phyloP scores from a whole-genome alignment of 495 filamentous ascomycete species.

The Aspergillus baeticus region DNA sequence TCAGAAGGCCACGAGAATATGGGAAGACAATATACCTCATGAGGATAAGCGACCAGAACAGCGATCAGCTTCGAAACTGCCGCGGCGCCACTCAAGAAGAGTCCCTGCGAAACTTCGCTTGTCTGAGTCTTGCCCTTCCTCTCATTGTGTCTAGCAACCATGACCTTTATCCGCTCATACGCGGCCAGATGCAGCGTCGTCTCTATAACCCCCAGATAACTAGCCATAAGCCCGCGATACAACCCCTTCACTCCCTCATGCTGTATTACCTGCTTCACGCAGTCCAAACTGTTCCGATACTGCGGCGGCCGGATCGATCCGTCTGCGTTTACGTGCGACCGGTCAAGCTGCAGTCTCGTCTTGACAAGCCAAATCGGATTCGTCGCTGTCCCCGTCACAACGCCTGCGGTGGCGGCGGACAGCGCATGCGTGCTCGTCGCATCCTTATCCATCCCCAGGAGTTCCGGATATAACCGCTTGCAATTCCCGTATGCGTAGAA shows the following conservation, averaged over 20 bases:
- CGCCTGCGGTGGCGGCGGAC: slow-evolving; percentile 69
- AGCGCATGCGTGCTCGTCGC: slow-evolving; percentile 69
- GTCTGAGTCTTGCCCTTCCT: slow-evolving; percentile 25
- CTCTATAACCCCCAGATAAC: slow-evolving; percentile 82
- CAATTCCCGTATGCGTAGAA: slow-evolving; percentile 90
- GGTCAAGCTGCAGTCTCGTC: slow-evolving; percentile 84
- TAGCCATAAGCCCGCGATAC: slow-evolving; percentile 83
- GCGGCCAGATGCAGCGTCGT: slow-evolving; percentile 84
- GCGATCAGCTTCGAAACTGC: slow-evolving; percentile 81
- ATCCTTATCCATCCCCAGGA: slow-evolving; percentile 49
- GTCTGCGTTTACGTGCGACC: slow-evolving; percentile 52
- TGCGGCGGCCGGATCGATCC: slow-evolving; percentile 27
- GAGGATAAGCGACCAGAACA: slow-evolving; percentile 78
- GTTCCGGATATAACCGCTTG: slow-evolving; percentile 69
- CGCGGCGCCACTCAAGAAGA: slow-evolving; percentile 64
- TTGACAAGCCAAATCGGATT: slow-evolving; percentile 95
- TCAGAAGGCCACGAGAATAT: too few relatives aligned
- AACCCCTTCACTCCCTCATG: slow-evolving; percentile 75
- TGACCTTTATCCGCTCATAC: slow-evolving; percentile 79
- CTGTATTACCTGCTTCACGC: slow-evolving; percentile 70
- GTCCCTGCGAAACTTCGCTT: slow-evolving; percentile 30
- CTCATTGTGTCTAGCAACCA: slow-evolving; percentile 57
- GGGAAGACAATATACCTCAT: slow-evolving; percentile 58
- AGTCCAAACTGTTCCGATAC: slow-evolving; percentile 83
- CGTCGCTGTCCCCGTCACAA: slow-evolving; percentile 80